Percentiles rank a stretch among this genome's conserved stretches.
phyloP scores from a whole-genome alignment of 805 yeast species.

The Lipomyces starkeyi region DNA sequence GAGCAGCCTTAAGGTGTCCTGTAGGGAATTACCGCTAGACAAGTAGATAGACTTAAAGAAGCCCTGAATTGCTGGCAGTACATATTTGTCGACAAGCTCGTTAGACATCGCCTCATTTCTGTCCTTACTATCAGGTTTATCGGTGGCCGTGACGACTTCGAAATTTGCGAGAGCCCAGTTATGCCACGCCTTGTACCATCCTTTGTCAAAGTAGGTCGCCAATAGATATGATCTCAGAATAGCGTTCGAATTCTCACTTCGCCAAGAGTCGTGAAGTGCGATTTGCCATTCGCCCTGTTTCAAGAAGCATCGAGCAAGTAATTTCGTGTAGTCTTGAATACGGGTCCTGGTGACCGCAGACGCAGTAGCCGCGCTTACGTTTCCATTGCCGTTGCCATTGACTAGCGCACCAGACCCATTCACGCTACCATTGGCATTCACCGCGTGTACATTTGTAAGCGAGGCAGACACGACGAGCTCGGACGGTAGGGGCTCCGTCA shows the following conservation, averaged over 20 bases:
- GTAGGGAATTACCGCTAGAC: conserved; percentile 84
- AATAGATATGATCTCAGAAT: conserved; percentile 88
- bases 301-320: conserved; percentile 90
- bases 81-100: conserved; percentile 77
- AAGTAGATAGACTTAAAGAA: conserved; percentile 93
- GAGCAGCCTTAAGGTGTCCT: conserved; percentile 86
- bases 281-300: conserved; percentile 99
- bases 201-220: conserved; percentile 91
- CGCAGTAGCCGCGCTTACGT: background rate
- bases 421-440: conserved; percentile 37
- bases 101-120: conserved; percentile 37
- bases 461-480: conserved; percentile 42
- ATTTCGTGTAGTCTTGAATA: conserved; percentile 79
- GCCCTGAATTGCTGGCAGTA: conserved; percentile 94
- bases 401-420: background rate
- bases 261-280: conserved; percentile 80
- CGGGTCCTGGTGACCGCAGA: conserved; percentile 49
- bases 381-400: conserved; percentile 11
- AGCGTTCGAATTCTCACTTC: conserved; percentile 69
- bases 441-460: conserved; percentile 1
- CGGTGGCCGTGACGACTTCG: conserved; percentile 79
- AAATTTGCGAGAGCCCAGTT: conserved; percentile 99
- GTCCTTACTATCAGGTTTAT: conserved; percentile 39
- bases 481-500: conserved; percentile 82
- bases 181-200: conserved; percentile 99